Percentiles rank a stretch among this genome's conserved stretches.
These are phyloP conservation scores for Neolentinus lepideus DNA, from an alignment of 1,284 basidiomycete species.

Conservation along the genomic window DNA sequence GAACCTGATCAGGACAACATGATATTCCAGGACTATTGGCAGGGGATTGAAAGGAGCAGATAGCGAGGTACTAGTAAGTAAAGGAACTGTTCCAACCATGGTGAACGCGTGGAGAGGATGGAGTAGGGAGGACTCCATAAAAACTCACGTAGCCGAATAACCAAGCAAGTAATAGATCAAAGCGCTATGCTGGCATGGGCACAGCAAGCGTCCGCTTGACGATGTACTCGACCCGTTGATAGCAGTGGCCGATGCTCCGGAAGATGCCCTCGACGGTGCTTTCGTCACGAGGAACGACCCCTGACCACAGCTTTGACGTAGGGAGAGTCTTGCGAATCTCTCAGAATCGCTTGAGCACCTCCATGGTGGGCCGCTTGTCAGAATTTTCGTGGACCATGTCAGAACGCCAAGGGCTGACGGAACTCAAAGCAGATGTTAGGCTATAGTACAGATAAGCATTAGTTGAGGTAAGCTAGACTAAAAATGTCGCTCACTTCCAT, in stretches of 20 bases:
- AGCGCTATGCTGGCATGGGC: conserved; percentile 4
- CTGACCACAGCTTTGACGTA: neutral
- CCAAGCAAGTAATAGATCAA: neutral
- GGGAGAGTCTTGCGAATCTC: neutral
- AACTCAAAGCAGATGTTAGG: neutral
- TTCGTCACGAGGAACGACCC: conserved; percentile 5
- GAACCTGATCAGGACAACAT: too few species aligned
- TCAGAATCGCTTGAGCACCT: neutral
- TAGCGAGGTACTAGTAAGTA: too few species aligned
- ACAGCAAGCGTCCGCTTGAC: conserved; percentile 5
- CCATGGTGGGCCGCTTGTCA: neutral
- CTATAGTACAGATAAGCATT: neutral
- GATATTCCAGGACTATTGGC: too few species aligned
- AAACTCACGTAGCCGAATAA: too few species aligned
- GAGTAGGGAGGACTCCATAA: too few species aligned
- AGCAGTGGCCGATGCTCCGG: conserved; percentile 4
- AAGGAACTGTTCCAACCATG: too few species aligned
- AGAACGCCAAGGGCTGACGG: neutral
- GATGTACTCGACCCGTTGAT: conserved; percentile 4
- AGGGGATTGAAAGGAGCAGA: too few species aligned
- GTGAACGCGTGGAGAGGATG: too few species aligned
- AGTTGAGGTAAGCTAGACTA: neutral
- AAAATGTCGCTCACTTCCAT: conserved; percentile 17
- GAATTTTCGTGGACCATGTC: conserved; percentile 3
- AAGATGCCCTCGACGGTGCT: neutral